Base-by-base conservation (phyloP, 495 filamentous ascomycete species). In the Patellaria atrata region DNA sequence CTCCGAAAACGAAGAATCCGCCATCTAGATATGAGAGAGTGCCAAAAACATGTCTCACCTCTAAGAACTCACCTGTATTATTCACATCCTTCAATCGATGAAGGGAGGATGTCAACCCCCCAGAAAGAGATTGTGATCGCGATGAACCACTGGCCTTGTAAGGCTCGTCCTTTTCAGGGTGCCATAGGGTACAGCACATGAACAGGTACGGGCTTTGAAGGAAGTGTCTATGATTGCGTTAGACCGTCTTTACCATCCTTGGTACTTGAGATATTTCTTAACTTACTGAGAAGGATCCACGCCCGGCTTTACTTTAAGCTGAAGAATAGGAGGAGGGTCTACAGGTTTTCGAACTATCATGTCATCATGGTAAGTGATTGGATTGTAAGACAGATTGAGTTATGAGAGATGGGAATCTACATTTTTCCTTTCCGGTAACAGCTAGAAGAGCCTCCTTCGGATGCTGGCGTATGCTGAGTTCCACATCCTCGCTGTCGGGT, bases 1-100 rank as follows among this genome's bases (percentile, higher is more conserved):
- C 89, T 4, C 81, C 80, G 58, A 93, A 96, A n/a, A 96, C 81
- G 41, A 97, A 96, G 62, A 91, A 97, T 1, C 80, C 85, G 9
- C 84, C 86, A 65, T 94, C 87, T 10, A 11, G 19, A 27, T 23
- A 25, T 13, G 7, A 33, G 20, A 16, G 10, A 12, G 16, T 4
- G 3, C 14, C 22, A 22, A 36, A 15, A 2, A 37, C 8, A 11
- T 2, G 5, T 7, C 17, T 30, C 32, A 11, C 5, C 14, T 15
- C 22, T 8, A 6, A 22, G 6, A 18, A 13, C 61, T 52, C 59
- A 79, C 77, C 77, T 41, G 54, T 72, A 56, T 97, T 93, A 52
- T 87, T 73, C 10, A 79, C 72, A 53, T 96, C 85, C 56, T 96
- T 96, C 41, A 96, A 60, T 32, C 83, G 72, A 59, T 97, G 86